These are phyloP conservation scores for Rhizodiscina lignyota DNA, from an alignment of 495 filamentous ascomycete genomes.

Conservation along the genomic window DNA sequence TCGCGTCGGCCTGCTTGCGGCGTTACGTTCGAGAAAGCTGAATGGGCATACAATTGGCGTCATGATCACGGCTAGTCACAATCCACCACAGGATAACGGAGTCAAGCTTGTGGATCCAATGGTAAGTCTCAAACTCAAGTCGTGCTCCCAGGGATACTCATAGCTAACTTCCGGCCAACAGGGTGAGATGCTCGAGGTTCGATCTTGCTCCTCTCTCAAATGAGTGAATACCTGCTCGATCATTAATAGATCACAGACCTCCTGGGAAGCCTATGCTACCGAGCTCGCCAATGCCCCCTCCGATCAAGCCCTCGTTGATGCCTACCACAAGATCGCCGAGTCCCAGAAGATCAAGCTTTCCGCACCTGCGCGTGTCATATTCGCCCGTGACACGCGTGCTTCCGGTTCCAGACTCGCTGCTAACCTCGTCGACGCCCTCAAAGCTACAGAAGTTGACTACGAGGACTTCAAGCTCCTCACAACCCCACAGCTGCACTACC, in stretches of 20 bases:
- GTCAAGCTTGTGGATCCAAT: conserved; percentile 97
- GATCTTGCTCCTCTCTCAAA: conserved; percentile 1
- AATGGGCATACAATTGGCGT: conserved; percentile 84
- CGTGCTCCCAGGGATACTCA: not conserved
- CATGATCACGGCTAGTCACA: conserved; percentile 98
- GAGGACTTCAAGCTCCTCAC: conserved; percentile 77
- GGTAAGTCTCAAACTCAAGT: conserved; percentile 23
- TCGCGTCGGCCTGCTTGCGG: conserved; percentile 74
- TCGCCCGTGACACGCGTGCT: conserved; percentile 82
- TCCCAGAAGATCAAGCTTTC: conserved; percentile 58
- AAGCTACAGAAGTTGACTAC: conserved; percentile 52
- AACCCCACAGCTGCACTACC: conserved; percentile 90
- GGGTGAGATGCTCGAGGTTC: conserved; percentile 90
- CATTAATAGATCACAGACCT: conserved; percentile 35
- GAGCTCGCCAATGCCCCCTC: conserved; percentile 65
- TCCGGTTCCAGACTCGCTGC: conserved; percentile 70
- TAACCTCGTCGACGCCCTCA: conserved; percentile 60
- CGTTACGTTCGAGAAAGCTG: conserved; percentile 78
- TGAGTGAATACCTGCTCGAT: no score
- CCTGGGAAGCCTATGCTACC: conserved; percentile 84
- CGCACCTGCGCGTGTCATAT: conserved; percentile 62
- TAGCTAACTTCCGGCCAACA: conserved; percentile 17
- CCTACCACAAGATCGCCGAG: conserved; percentile 55
- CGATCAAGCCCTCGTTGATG: conserved; percentile 54
- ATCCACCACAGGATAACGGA: conserved; percentile 91